Conservation (phyloP, 2,329 filamentous ascomycete species). For the Aspergillus costaricaensis region DNA sequence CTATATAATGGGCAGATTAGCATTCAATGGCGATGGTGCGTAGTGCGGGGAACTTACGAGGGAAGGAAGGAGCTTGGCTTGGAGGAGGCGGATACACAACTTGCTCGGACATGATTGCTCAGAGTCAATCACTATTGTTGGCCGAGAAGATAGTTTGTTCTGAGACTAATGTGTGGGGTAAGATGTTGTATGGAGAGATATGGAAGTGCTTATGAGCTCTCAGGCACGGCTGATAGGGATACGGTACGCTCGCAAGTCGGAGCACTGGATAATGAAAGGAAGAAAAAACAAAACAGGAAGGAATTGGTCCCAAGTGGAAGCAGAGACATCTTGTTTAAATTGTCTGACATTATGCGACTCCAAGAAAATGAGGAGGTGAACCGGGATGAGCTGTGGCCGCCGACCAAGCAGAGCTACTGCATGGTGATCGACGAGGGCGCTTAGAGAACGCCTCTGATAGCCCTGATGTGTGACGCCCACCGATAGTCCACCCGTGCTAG, state of each 20-base stretch:
- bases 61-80: conserved; percentile 20
- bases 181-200: too few species aligned
- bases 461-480: background rate
- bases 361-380: background rate
- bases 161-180: too few species aligned
- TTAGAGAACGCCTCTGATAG: conserved; percentile 14
- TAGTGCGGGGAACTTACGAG: conserved; percentile 15
- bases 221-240: too few species aligned
- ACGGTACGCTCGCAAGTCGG: too few species aligned
- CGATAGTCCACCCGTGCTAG: background rate
- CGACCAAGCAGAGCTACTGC: conserved; percentile 14
- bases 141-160: too few species aligned
- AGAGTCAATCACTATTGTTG: too few species aligned
- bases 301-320: too few species aligned
- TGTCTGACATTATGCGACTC: too few species aligned
- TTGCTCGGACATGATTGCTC: conserved; percentile 9
- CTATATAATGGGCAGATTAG: background rate
- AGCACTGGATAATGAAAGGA: too few species aligned
- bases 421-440: conserved; percentile 17
- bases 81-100: conserved; percentile 30
- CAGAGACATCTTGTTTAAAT: too few species aligned
- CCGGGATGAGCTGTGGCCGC: background rate
- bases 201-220: too few species aligned
- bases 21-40: background rate
- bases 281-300: too few species aligned